Conservation (phyloP, 768 basidiomycete genomes). For the Rhizopogon salebrosus region DNA sequence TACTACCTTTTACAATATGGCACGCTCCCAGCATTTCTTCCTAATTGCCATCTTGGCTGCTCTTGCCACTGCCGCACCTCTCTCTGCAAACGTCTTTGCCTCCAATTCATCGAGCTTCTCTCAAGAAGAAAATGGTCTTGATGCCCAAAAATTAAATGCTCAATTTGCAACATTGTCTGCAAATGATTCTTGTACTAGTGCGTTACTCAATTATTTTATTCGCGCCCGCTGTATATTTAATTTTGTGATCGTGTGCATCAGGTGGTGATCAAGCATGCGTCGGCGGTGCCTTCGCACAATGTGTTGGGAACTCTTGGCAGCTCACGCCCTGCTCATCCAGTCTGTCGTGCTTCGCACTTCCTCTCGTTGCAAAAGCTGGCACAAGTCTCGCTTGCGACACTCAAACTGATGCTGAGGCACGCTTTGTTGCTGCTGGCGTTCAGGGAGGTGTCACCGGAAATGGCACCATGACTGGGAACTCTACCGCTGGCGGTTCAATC, state of each 20-base stretch:
- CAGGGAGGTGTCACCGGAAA: conserved; percentile 38
- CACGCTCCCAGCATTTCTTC: conserved; percentile 1
- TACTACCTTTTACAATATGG: background rate
- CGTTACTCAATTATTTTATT: background rate
- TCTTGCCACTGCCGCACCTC: conserved; percentile 4
- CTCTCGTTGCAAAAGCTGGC: conserved; percentile 35
- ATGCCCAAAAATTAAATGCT: conserved; percentile 32
- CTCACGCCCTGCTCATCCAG: conserved; percentile 27
- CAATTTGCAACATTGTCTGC: conserved; percentile 26
- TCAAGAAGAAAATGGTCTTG: conserved; percentile 27
- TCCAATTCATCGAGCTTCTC: conserved; percentile 16
- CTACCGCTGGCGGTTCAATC: background rate
- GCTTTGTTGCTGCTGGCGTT: conserved; percentile 39
- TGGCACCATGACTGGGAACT: conserved; percentile 1
- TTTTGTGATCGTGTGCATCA: conserved; percentile 2
- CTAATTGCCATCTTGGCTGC: conserved; percentile 3
- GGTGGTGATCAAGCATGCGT: conserved; percentile 34
- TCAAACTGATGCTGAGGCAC: conserved; percentile 34
- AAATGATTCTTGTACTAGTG: conserved; percentile 26
- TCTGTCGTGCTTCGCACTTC: conserved; percentile 35
- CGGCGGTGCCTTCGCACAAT: conserved; percentile 34
- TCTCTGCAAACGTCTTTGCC: background rate
- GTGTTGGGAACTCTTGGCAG: conserved; percentile 29
- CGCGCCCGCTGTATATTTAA: background rate
- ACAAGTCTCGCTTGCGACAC: conserved; percentile 48